Base-by-base conservation (phyloP, 176 grass and related monocot genomes). In the Bothriochloa decipiens region DNA sequence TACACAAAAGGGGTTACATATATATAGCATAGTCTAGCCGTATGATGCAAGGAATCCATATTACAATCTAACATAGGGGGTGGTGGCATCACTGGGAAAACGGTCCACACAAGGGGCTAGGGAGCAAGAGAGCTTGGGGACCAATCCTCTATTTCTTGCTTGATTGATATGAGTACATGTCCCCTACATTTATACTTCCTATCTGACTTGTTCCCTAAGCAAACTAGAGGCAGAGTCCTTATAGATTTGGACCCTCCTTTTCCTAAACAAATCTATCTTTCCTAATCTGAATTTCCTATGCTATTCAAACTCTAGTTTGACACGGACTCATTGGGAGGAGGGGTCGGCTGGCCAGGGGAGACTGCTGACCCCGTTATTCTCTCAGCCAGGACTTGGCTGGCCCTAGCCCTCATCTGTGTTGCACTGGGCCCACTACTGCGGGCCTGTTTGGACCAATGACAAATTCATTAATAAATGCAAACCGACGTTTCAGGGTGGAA, bases 391-490 rank as follows among this genome's bases (percentile, higher is more conserved):
- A 7, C 53, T 53, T 18, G 18, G 52, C 53, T 0, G 17, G 50
- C 50, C 50, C 52, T 55, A 18, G 52, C 52, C 52, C 52, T 55
- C 52, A 20, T 55, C 17, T 55, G 52, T 55, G 53, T n/a, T 58
- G 20, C 8, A 58, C 20, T 58, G 53, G 53, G 7, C 22, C 22
- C 55, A 58, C 55, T 22, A 58, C 55, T 58, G 52, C 2, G 8
- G 55, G 22, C 3, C 20, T 1, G 22, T 58, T 58, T 58, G 55
- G 55, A 58, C 55, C 55, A 23, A 20, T 58, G 22, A 23, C 53
- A 58, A 57, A 58, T 58, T 58, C 55, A 58, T 71, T 82, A 70
- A 71, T 37, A 58, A 58, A 33, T 43, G 22, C 58, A 72, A 60
- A 43, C 43, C 17, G 1, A 72, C n/a, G 22, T 78, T n/a, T 47